Conservation (phyloP, 805 yeast genomes). For the Isabelozyma gotoi region DNA sequence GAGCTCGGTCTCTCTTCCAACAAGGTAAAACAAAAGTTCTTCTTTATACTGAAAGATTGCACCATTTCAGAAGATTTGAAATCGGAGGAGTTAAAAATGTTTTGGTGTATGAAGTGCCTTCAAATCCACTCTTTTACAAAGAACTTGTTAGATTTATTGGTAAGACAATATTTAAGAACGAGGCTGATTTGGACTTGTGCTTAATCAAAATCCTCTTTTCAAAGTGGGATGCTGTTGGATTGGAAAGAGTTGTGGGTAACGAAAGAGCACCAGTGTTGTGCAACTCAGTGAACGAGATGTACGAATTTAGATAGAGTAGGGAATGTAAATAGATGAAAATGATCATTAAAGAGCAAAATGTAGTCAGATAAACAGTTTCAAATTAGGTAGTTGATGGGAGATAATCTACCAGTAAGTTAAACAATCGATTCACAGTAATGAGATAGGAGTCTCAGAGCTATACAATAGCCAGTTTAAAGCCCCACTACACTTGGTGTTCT, state of each 20-base stretch:
- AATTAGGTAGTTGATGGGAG: not conserved
- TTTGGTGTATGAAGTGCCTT: conserved; percentile 79
- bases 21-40: conserved; percentile 62
- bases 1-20: conserved; percentile 69
- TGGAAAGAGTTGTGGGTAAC: conserved; percentile 84
- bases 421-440: no score
- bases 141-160: conserved; percentile 75
- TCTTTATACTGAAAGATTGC: conserved; percentile 92
- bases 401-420: no score
- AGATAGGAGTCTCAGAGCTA: no score
- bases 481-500: no score
- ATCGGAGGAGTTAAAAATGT: conserved; percentile 82
- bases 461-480: no score
- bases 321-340: not conserved
- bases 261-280: conserved; percentile 67
- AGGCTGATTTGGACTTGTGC: conserved; percentile 44
- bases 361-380: no score
- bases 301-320: conserved; percentile 53
- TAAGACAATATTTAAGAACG: conserved; percentile 54
- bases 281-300: conserved; percentile 69
- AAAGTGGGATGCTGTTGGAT: conserved; percentile 73
- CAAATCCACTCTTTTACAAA: conserved; percentile 78
- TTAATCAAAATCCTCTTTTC: conserved; percentile 63
- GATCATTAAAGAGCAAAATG: not conserved
- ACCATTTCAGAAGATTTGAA: conserved; percentile 84